Base-by-base conservation (phyloP, 2,329 filamentous ascomycete genomes). In the Talaromyces islandicus region DNA sequence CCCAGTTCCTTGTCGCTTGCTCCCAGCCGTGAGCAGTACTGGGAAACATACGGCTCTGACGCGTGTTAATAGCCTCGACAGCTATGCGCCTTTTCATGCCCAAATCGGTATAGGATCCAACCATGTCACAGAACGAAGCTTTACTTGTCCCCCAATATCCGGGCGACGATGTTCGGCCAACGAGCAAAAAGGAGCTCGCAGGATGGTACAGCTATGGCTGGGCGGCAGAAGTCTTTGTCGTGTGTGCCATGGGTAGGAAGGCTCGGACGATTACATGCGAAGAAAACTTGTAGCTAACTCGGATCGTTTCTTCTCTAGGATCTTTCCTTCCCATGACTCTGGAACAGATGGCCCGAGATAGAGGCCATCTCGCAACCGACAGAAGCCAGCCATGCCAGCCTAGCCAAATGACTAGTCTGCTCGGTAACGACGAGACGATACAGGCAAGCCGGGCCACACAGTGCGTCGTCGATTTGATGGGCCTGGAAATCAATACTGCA, bases 191-290 rank as follows among this genome's bases (percentile, higher is more conserved):
- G 75, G 94, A 99, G 82, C 83, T 97, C 62, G 81, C 87, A 43
- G 94, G 93, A 67, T 99, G 95, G 90, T 99, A 97, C 76, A 88
- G 89, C 73, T 97, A 97, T 79, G 90, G 90, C 48, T 97, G 96
- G 82, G 94, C 94, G 25, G 92, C 93, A 21, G 94, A 99, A 78
- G 93, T 95, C 58, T 97, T 97, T 73, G 91, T 95, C 17, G 90
- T 97, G 60, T 97, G 94, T 74, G 93, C 87, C 24, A 85, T 90
- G 72, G 87, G 92, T 77, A 73, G 60, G 69, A 48, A 54, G 50
- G 53, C 54, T 30, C 32, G 51, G 52, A 32, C 29, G 19, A 27
- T 50, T 14, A 11, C 38, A 24, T 9, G 10, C 30, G 25, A 53
- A 46, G 46, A 32, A 51, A 43, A 19, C 41, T 24, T 10, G 29